phyloP scores from a whole-genome alignment of 2,329 filamentous ascomycete genomes.

The Beauveria sp. region DNA sequence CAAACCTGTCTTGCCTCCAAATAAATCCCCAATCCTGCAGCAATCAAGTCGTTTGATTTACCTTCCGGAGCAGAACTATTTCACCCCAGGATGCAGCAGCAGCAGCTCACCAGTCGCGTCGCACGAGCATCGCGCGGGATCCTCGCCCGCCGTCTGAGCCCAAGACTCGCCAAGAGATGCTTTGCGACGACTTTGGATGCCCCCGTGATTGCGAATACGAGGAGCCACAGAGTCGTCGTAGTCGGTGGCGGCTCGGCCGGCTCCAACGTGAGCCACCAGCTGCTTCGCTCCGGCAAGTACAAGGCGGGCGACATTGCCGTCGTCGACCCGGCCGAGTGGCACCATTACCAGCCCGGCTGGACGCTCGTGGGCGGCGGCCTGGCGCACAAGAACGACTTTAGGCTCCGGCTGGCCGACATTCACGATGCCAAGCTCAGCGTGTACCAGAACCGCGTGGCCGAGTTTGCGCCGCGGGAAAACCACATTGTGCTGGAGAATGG shows the following conservation, averaged over 20 bases:
- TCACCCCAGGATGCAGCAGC: background rate
- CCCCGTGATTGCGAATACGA: background rate
- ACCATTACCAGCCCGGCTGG: conserved; percentile 65
- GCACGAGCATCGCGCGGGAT: background rate
- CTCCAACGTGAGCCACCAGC: conserved; percentile 58
- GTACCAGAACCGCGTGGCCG: conserved; percentile 43
- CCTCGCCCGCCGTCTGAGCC: background rate
- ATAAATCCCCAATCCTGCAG: no score
- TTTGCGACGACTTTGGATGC: background rate
- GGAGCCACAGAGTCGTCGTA: conserved; percentile 54
- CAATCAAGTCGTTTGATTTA: no score
- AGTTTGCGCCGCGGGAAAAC: conserved; percentile 49
- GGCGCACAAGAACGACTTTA: conserved; percentile 53
- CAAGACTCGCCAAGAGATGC: background rate
- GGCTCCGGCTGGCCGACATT: conserved; percentile 39
- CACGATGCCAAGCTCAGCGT: conserved; percentile 53
- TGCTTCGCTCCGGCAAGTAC: conserved; percentile 52
- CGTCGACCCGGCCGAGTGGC: conserved; percentile 54
- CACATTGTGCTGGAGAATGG: conserved; percentile 46
- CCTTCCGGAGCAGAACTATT: no score
- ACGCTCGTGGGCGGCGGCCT: conserved; percentile 60
- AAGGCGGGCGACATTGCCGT: conserved; percentile 53
- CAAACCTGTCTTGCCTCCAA: no score
- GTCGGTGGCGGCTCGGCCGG: conserved; percentile 61
- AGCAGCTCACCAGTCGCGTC: background rate